A percentile compares a stretch with the other conserved stretches of the same genome.
Evolutionary conservation across 805 yeast species (phyloP).

Genomic region (Wickerhamiella azyma): DNA sequence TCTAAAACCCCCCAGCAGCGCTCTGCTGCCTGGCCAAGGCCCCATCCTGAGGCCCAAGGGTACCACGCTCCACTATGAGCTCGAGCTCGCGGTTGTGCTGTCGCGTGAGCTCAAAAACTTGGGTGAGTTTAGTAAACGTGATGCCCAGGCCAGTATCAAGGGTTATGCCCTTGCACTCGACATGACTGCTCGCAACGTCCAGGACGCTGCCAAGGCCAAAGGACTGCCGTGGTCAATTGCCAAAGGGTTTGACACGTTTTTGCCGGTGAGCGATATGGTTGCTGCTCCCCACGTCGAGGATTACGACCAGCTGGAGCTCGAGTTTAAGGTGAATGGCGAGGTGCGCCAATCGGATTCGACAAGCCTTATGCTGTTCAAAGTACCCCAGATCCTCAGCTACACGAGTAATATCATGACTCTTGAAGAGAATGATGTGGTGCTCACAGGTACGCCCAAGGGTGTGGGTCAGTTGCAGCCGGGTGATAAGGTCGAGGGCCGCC

Average conservation of each 20-base stretch:
- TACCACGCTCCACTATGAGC: conserved; percentile 75
- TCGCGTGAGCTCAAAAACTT: conserved; percentile 50
- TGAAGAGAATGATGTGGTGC: conserved; percentile 76
- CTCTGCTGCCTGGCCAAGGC: conserved; percentile 52
- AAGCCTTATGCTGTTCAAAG: conserved; percentile 73
- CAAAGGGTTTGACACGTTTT: conserved; percentile 91
- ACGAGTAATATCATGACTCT: conserved; percentile 86
- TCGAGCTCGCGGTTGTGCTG: conserved; percentile 74
- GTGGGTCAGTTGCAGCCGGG: conserved; percentile 80
- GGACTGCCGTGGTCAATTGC: conserved; percentile 96
- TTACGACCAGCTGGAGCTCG: conserved; percentile 56
- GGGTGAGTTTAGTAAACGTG: conserved; percentile 40
- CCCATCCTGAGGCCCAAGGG: conserved; percentile 78
- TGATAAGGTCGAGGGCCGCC: conserved; percentile 54
- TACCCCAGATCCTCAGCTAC: conserved; percentile 63
- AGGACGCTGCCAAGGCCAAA: conserved; percentile 82
- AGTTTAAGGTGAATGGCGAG: conserved; percentile 56
- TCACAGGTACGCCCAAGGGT: conserved; percentile 97
- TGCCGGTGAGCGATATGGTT: conserved; percentile 70
- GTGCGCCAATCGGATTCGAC: conserved; percentile 60
- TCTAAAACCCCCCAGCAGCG: conserved; percentile 73
- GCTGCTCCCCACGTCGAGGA: conserved; percentile 52
- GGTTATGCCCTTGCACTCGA: conserved; percentile 89
- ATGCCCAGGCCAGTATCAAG: conserved; percentile 64
- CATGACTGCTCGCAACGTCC: conserved; percentile 91